Evolutionary conservation across 2,329 filamentous ascomycete genomes (phyloP), one percentile per base, ranked within the genome.

Genomic region (Tolypocladium endophyticum): DNA sequence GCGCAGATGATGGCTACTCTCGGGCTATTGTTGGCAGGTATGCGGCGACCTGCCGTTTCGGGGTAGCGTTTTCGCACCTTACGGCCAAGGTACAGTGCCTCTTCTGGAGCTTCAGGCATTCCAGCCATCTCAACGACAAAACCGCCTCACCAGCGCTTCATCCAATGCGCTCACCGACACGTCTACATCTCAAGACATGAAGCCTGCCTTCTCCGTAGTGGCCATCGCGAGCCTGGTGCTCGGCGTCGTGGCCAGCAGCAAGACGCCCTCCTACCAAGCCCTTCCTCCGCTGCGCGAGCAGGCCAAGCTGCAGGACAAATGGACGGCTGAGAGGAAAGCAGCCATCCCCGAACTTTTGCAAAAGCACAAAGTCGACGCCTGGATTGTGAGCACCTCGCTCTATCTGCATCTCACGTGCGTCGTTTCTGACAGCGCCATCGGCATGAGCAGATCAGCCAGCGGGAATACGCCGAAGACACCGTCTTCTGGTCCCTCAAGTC

Each of bases 251-350:
- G 45, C 45, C 45, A 30, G 3, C 18, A 8, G 45, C 45, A 50
- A 50, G 45, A 30, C 45, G 45, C 61, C 61, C 12, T 43, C 35
- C 16, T 61, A 61, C 50, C 61, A 63, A 36, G 39, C 52, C 41
- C 61, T 63, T 3, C 61, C 61, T 6, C 14, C 61, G 39, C 60
- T 63, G n/a, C 60, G 61, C 25, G 61, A 63, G 35, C 57, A 58
- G 33, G 57, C 57, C 57, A 7, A 33, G 18, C 57, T 59, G 36
- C 57, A 59, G 53, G 57, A 59, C 43, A 39, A 45, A 47, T 59
- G 57, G 57, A 41, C 57, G 6, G 57, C 57, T n/a, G 47, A 50
- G 45, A 28, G 45, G 45, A 50, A 9, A 6, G 12, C 3, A 8
- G 45, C 45, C 45, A 30, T 50, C 25, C 45, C 45, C 4, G 45